phyloP scores from a whole-genome alignment of 768 basidiomycete genomes.

The Mycena maculata region DNA sequence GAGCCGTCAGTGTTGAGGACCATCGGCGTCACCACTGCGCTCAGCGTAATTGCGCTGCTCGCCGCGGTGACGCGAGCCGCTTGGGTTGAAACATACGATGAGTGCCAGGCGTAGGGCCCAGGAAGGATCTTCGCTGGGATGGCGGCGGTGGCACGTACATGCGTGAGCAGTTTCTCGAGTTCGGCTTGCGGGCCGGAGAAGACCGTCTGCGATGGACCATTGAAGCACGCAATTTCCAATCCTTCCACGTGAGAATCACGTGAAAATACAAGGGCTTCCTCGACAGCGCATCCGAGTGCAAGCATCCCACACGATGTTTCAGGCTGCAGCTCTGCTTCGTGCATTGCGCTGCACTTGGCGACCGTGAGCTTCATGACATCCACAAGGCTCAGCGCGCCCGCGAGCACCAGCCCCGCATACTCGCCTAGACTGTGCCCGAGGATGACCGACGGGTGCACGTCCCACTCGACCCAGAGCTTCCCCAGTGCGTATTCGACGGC shows the following conservation, averaged over 20 bases:
- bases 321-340: neutral
- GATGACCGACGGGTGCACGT: neutral
- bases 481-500: conserved; percentile 17
- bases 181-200: neutral
- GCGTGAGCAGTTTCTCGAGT: conserved; percentile 11
- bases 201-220: conserved; percentile 17
- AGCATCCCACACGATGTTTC: neutral
- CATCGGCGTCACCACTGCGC: conserved; percentile 7
- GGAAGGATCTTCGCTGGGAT: conserved; percentile 13
- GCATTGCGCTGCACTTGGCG: neutral
- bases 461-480: conserved; percentile 19
- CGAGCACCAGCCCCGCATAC: conserved; percentile 11
- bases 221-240: conserved; percentile 16
- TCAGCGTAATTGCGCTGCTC: neutral
- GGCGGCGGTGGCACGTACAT: neutral
- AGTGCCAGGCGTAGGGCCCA: conserved; percentile 17
- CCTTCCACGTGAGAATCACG: neutral
- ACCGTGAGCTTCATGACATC: conserved; percentile 15
- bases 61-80: neutral
- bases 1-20: conserved; percentile 8
- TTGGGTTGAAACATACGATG: neutral
- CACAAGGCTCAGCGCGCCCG: conserved; percentile 2
- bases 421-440: conserved; percentile 23
- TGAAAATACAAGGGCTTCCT: neutral
- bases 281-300: neutral